These are phyloP conservation scores for Lomentospora prolificans DNA, from an alignment of 2,329 filamentous ascomycete genomes.

Conservation along the genomic window DNA sequence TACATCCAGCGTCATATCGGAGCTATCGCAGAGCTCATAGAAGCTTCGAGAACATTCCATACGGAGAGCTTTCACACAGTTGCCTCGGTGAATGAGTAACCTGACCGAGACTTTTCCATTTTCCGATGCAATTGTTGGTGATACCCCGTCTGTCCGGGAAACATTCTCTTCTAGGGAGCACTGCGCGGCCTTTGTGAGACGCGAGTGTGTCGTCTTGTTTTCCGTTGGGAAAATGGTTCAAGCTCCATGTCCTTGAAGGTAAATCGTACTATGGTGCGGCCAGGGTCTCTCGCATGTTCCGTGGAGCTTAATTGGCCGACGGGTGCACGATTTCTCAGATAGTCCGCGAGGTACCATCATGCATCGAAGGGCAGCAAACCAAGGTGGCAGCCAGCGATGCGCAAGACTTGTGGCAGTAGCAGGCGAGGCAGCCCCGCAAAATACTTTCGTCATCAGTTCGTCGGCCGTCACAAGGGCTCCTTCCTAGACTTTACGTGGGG, in stretches of 20 bases:
- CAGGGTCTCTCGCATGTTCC: not conserved
- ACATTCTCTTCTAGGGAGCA: no score
- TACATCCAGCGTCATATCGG: no score
- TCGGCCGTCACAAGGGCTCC: not conserved
- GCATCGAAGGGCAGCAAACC: no score
- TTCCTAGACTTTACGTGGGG: not conserved
- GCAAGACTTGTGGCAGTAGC: no score
- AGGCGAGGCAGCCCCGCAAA: not conserved
- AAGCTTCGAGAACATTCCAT: constrained; percentile 6
- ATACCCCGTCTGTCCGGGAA: not conserved
- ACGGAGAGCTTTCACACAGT: not conserved
- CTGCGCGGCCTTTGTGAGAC: no score
- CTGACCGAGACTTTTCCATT: not conserved
- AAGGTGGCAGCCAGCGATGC: no score
- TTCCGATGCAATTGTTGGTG: not conserved
- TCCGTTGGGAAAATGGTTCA: no score
- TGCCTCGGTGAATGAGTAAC: not conserved
- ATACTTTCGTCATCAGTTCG: not conserved
- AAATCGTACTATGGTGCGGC: not conserved
- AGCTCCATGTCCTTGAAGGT: no score
- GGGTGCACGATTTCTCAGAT: not conserved
- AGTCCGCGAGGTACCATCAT: no score
- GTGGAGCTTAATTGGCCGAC: not conserved
- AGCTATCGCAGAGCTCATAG: not conserved
- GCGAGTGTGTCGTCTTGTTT: no score